Base-by-base conservation (phyloP, 352 stramenopile genomes). In the Lagenidium giganteum region DNA sequence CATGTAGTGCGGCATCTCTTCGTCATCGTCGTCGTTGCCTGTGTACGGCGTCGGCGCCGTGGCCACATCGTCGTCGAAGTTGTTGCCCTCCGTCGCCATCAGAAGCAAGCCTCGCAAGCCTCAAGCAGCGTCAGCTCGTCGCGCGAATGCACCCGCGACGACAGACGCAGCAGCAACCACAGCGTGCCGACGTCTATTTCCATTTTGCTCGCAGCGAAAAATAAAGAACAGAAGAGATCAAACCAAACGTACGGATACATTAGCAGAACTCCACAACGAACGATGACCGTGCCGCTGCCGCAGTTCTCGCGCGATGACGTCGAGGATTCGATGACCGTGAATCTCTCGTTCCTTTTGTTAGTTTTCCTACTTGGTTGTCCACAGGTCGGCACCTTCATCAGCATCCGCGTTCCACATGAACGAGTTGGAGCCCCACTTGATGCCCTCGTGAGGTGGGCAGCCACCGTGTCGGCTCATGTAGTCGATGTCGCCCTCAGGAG, bases 371-470 rank as follows among this genome's bases (percentile, higher is more conserved):
- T 87, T 87, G 42, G 69, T 87, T 17, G 69, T 83, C 81, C 81
- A 91, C 8, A 91, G 61, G 51, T 88, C 63, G 26, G 72, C 72
- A 20, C 77, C 79, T 73, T 94, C 82, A 43, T 86, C 70, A 8
- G 79, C 70, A 34, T 92, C 79, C 32, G 80, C 75, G 48, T 94
- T 67, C 82, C 82, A 94, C 77, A 87, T 88, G 58, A 94, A 94
- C 47, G 67, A 87, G 48, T 94, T 94, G 40, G 77, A 63, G 14
- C 79, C 82, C 75, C 78, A 93, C 46, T 91, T 94, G 55, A 88
- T 44, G n/a, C 83, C 83, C 37, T 91, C 70, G 41, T 87, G 71
- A 34, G 79, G 81, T n/a, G 83, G 83, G 35, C 83, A 95, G 3
- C 83, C 83, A 25, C 83, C 83, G 45, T 95, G 83, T 26, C 62